phyloP scores from a whole-genome alignment of 1,284 basidiomycete genomes.

The Pseudozyma hubeiensis region DNA sequence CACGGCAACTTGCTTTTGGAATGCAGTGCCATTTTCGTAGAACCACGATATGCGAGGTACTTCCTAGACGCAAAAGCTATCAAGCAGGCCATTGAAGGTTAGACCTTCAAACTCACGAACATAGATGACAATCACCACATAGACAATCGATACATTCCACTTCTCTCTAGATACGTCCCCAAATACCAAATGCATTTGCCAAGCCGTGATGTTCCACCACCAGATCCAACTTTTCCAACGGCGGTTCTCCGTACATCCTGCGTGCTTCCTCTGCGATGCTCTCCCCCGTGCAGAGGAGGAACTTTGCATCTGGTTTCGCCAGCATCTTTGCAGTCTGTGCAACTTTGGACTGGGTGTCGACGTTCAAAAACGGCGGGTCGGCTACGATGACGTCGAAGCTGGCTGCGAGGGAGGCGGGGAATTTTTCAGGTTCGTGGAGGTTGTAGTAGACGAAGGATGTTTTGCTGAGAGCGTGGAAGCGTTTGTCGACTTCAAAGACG shows the following conservation, averaged over 20 bases:
- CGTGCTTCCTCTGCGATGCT: slow-evolving; percentile 44
- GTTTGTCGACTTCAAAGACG: slow-evolving; percentile 65
- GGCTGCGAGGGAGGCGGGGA: slow-evolving; percentile 47
- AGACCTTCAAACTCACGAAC: neutral
- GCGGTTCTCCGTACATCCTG: slow-evolving; percentile 34
- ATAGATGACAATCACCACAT: too few species aligned
- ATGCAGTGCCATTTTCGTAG: slow-evolving; percentile 81
- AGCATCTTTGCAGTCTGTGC: slow-evolving; percentile 25
- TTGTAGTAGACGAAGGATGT: slow-evolving; percentile 66
- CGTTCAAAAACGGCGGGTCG: slow-evolving; percentile 66
- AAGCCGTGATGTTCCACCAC: slow-evolving; percentile 43
- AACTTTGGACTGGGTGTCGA: slow-evolving; percentile 45
- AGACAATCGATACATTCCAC: neutral
- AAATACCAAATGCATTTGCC: slow-evolving; percentile 51
- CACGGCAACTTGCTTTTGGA: slow-evolving; percentile 84
- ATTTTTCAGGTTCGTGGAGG: slow-evolving; percentile 58
- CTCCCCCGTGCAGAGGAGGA: slow-evolving; percentile 40
- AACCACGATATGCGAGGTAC: slow-evolving; percentile 81
- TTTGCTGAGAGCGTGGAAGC: slow-evolving; percentile 61
- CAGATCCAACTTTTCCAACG: slow-evolving; percentile 29
- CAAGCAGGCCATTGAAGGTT: slow-evolving; percentile 72
- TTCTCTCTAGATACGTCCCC: slow-evolving; percentile 18
- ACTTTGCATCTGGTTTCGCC: slow-evolving; percentile 18
- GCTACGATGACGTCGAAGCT: slow-evolving; percentile 63
- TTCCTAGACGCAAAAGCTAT: slow-evolving; percentile 75